Base-by-base conservation (phyloP, 2,329 filamentous ascomycete genomes). In the Calonectria ilicicola region DNA sequence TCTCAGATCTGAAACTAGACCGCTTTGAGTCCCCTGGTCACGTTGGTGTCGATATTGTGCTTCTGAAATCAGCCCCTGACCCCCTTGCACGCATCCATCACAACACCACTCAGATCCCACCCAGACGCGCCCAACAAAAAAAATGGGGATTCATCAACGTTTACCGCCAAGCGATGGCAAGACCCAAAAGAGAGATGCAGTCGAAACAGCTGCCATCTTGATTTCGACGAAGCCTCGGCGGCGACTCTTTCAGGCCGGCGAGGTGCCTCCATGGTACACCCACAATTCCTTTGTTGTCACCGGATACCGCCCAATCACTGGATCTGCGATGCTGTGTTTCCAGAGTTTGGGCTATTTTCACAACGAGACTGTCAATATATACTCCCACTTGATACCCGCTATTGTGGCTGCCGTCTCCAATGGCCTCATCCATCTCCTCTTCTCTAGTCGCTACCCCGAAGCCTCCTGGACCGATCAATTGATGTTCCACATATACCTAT, bases 351-450 rank as follows among this genome's bases (percentile, higher is more conserved):
- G 77, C 2, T 85, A 86, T 74, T 44, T 83, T 17, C 81, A 83
- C 75, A 83, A 83, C 70, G 80, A 83, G 70, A 77, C 80, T 3
- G 71, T 80, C 72, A 83, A 83, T 74, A 83, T 83, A 70, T 81
- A 78, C 73, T 77, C 81, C 17, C 81, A 83, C 75, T 81, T 89
- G 5, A 74, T 89, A 2, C 87, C 87, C 0, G 85, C 82, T 14
- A 47, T 87, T 3, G 23, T 81, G 26, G 65, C 69, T 27, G 65
- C 84, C 6, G 47, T 83, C 8, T 79, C 80, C 23, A 80, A 85
- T 69, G 76, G 71, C 46, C 72, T 74, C 35, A 70, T 80, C 67
- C 66, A 65, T 46, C 72, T 72, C 49, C 72, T 77, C 66, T 73
- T 80, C 67, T 27, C 71, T n/a, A 65, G 69, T 40, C 69, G 58